Evolutionary conservation across 192 early-diverging fungal species (phyloP).

Genomic region (Rhizophlyctis rosea): DNA sequence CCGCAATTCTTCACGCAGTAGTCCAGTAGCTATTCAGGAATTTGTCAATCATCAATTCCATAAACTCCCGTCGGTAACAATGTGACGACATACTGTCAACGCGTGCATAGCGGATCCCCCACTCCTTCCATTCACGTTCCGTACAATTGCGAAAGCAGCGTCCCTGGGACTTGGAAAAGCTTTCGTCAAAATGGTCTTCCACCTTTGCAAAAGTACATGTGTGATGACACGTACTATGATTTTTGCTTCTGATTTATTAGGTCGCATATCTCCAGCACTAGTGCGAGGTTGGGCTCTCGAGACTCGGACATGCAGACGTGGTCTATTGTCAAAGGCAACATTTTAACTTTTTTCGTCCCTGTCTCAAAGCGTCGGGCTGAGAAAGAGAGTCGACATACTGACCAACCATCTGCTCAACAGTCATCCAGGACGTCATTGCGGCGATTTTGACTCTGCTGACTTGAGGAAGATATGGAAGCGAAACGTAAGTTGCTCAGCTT

Average conservation of each 20-base stretch:
- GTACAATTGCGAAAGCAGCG: constrained; percentile 66
- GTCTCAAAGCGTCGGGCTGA: neutral
- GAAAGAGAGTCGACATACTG: neutral
- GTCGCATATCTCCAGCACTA: constrained; percentile 95
- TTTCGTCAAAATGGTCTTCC: neutral
- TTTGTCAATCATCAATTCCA: neutral
- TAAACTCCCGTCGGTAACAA: neutral
- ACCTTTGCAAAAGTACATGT: neutral
- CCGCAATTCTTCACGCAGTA: constrained; percentile 99
- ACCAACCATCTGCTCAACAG: constrained; percentile 28
- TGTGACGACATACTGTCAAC: constrained; percentile 47
- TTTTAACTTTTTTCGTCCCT: neutral
- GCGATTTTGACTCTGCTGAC: too few species aligned
- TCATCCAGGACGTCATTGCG: constrained; percentile 30
- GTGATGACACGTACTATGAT: constrained; percentile 59
- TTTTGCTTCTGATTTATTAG: constrained; percentile 88
- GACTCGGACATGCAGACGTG: constrained; percentile 72
- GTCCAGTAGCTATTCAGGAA: constrained; percentile 72
- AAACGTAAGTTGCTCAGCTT: too few species aligned
- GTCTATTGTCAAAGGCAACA: constrained; percentile 40
- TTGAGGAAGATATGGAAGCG: too few species aligned
- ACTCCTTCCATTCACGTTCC: constrained; percentile 61
- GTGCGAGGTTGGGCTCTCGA: constrained; percentile 72
- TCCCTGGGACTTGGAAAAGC: constrained; percentile 61
- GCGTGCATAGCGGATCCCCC: constrained; percentile 58